Evolutionary conservation across 192 early-diverging fungal species (phyloP), one percentile per base, ranked within the genome.

Genomic region (Diversispora eburnea): DNA sequence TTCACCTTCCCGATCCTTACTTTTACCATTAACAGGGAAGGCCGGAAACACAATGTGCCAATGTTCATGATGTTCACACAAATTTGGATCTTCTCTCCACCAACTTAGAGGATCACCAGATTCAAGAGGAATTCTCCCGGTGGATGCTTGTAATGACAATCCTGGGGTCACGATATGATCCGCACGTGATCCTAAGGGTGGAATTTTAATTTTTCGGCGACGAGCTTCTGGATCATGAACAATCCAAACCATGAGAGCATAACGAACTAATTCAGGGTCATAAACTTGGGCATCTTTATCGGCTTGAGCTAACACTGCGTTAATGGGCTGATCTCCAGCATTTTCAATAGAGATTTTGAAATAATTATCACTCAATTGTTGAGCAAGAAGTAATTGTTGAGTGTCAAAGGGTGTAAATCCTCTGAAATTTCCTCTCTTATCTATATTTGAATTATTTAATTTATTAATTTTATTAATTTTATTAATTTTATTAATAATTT

Each of bases 1-100:
- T 65, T 65, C 63, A 12, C 63, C 63, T 46, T 65, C 12, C 8
- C 63, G 45, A 65, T 65, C 63, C 45, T 65, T 65, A 3, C 13
- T 5, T 6, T 22, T 12, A 22, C 17, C 6, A 12, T 12, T 9
- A 2, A 6, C 3, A 1, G 63, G 63, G 3, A 2, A 0, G 20
- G 3, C 42, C 8, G 5, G 20, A 22, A 39, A 65, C 3, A 65
- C 63, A 19, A 65, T 25, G 20, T 65, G 63, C 63, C 63, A 65
- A 48, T 47, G 63, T n/a, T 65, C 63, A 45, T 65, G 63, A 47
- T 65, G 63, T 17, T 65, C 63, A 20, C 22, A 47, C 3, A 65
- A 12, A 47, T 65, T 45, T 20, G 63, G 63, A 47, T 65, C 63
- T 47, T 65, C 63, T 22, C 45, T 45, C 5, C 15, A 65, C 43